phyloP scores from a whole-genome alignment of 2,329 filamentous ascomycete genomes.

The Diaporthe sp. region DNA sequence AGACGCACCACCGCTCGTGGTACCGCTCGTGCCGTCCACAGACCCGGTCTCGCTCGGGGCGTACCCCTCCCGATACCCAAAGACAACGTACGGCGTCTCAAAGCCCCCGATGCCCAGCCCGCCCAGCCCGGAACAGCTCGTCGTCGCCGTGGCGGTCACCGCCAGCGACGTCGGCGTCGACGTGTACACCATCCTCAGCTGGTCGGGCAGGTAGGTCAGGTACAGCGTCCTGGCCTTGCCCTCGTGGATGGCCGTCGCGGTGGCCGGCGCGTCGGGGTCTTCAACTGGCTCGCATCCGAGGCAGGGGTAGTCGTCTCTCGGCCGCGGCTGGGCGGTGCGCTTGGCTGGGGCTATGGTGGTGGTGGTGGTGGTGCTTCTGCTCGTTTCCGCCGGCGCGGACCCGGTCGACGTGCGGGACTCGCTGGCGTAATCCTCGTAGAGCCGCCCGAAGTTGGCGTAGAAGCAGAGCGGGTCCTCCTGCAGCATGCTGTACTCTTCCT shows the following conservation, averaged over 20 bases:
- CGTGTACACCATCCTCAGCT: not conserved
- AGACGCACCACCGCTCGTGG: not conserved
- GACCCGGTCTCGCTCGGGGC: not conserved
- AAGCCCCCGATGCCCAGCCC: not conserved
- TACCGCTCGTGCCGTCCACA: no score
- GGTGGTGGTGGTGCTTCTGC: not conserved
- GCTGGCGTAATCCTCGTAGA: conserved; percentile 4
- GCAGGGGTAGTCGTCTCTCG: not conserved
- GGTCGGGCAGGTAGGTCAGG: not conserved
- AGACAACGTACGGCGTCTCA: conserved; percentile 1
- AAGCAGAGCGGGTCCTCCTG: not conserved
- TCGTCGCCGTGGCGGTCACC: not conserved
- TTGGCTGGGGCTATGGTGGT: not conserved
- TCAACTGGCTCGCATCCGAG: not conserved
- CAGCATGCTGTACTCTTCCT: not conserved
- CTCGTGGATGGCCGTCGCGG: not conserved
- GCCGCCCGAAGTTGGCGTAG: conserved; percentile 6
- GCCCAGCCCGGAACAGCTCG: not conserved
- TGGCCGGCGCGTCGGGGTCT: not conserved
- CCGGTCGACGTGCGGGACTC: not conserved
- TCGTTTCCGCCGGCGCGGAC: not conserved
- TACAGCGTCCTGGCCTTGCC: not conserved
- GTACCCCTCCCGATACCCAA: conserved; percentile 8
- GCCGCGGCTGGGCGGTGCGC: not conserved
- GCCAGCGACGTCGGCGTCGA: not conserved